Evolutionary conservation across 495 filamentous ascomycete species (phyloP), one percentile per base, ranked within the genome.

Genomic region (Glarea lozoyensis): DNA sequence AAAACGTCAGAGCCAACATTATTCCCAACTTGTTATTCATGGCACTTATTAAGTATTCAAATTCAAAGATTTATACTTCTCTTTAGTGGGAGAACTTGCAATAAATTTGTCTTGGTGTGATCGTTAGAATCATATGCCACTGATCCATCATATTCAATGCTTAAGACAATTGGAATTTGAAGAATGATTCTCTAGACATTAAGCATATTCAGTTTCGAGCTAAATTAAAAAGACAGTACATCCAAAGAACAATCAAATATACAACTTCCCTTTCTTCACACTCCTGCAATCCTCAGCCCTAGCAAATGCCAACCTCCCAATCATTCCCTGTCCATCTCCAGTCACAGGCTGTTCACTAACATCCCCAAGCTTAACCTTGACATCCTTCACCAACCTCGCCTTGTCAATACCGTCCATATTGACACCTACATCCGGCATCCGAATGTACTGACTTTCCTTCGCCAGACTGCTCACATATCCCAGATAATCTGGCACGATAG

Each of bases 381-480:
- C 35, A n/a, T 46, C 46, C 33, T 46, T 49, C 24, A 49, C 34
- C 34, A 46, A 11, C 18, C 46, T 46, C 34, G 51, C 46, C 30
- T 46, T 49, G 16, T 49, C 42, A 42, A 54, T 46, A 11, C 46
- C 51, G 40, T 49, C 46, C 51, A 54, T 54, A 34, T 46, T 46
- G 10, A 54, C 51, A 15, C 46, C 46, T 1, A 46, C 43, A 40
- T 49, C 43, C 20, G 51, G 46, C 42, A 54, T 43, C 4, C 44
- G 15, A 11, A 46, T 49, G 22, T 40, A 54, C 12, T 22, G 38
- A 31, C 46, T 49, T 34, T 54, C 46, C 30, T 43, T 49, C 12
- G 43, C 46, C 27, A 54, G 33, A 35, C 46, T 46, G 10, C 23
- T 29, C 7, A 54, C 46, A 40, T 22, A 54, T 9, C 46, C 51